Conservation (phyloP, 441 rosid genomes). For the Metrosideros polymorpha region DNA sequence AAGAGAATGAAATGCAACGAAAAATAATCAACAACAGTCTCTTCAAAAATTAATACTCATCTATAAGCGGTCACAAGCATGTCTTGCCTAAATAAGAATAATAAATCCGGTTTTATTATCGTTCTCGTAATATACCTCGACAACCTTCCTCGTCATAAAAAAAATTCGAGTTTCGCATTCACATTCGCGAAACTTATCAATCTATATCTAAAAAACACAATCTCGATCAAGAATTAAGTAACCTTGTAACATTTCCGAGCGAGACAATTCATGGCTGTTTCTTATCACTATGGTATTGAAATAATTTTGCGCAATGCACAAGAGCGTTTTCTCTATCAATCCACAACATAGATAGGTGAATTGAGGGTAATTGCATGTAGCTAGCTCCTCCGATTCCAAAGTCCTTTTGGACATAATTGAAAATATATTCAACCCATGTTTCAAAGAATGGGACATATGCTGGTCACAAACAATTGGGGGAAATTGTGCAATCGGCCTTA, state of each 20-base stretch:
- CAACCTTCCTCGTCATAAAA: not conserved
- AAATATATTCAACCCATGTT: not conserved
- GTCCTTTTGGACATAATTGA: not conserved
- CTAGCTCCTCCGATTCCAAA: not conserved
- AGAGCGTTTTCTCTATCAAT: not conserved
- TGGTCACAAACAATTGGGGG: not conserved
- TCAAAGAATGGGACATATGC: not conserved
- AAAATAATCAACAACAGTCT: not conserved
- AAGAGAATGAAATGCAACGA: not conserved
- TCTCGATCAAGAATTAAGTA: not conserved
- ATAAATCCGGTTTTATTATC: not conserved
- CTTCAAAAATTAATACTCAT: not conserved
- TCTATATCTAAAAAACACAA: not conserved
- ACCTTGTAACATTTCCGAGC: not conserved
- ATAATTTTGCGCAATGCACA: not conserved
- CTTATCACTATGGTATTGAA: not conserved
- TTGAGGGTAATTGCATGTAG: not conserved
- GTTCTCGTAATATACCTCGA: not conserved
- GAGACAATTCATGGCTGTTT: not conserved
- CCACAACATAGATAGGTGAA: not conserved
- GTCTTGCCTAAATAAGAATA: not conserved
- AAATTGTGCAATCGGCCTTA: accelerated
- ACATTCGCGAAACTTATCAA: not conserved
- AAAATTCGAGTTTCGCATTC: not conserved
- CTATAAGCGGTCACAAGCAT: not conserved